These are phyloP conservation scores for Tolypocladium cylindrosporum DNA, from an alignment of 2,329 filamentous ascomycete species.

Conservation along the genomic window DNA sequence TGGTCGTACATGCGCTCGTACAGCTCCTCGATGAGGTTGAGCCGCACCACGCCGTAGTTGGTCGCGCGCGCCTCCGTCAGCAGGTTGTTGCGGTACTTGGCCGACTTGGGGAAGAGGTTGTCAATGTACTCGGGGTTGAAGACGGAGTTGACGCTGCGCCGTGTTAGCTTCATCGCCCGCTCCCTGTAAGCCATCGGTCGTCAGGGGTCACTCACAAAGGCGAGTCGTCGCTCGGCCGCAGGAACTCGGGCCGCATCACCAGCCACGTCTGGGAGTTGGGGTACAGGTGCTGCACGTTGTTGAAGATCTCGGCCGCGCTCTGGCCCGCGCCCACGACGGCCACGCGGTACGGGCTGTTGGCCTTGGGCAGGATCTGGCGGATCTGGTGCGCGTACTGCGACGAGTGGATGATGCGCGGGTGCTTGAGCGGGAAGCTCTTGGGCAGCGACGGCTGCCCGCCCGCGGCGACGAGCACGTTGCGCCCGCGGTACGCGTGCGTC, in stretches of 20 bases:
- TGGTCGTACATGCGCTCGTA: constrained; percentile 87
- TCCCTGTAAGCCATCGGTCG: too few relatives aligned
- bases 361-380: constrained; percentile 46
- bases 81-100: constrained; percentile 48
- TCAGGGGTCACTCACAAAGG: constrained; percentile 61
- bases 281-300: constrained; percentile 73
- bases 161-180: too few relatives aligned
- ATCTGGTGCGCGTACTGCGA: constrained; percentile 69
- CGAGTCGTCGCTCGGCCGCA: constrained; percentile 88
- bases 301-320: constrained; percentile 91
- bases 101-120: constrained; percentile 58
- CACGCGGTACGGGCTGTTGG: constrained; percentile 54
- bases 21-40: constrained; percentile 81
- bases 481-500: constrained; percentile 42
- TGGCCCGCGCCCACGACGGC: constrained; percentile 85
- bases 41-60: constrained; percentile 89
- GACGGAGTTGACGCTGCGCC: constrained; percentile 75
- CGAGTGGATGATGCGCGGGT: constrained; percentile 75
- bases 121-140: constrained; percentile 87
- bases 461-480: constrained; percentile 53
- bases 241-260: constrained; percentile 71
- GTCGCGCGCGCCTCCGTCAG: constrained; percentile 68
- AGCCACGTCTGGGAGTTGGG: constrained; percentile 70
- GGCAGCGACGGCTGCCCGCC: constrained; percentile 61
- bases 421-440: constrained; percentile 54